Conservation (phyloP, 148 eudicot genomes). For the Euryodendron excelsum region DNA sequence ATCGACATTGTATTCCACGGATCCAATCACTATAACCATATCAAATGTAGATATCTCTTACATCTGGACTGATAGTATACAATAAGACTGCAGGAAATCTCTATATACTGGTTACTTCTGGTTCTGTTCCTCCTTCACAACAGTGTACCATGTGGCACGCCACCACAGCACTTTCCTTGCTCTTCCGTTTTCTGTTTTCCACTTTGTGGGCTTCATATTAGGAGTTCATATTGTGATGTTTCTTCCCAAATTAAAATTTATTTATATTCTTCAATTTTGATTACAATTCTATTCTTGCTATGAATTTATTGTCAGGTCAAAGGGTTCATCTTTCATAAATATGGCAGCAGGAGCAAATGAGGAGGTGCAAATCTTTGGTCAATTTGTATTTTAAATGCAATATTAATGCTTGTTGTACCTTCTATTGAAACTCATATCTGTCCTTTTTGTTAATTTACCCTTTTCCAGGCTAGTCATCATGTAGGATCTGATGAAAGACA, state of each 20-base stretch:
- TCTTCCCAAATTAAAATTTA: neutral
- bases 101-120: neutral
- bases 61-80: too few relatives aligned
- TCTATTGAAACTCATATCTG: neutral
- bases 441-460: constrained; percentile 5
- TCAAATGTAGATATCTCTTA: too few relatives aligned
- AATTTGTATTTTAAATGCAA: neutral
- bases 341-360: constrained; percentile 93
- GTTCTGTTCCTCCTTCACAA: neutral
- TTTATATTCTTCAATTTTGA: neutral
- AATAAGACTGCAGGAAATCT: too few relatives aligned
- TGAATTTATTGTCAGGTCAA: constrained; percentile 43
- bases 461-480: constrained; percentile 71
- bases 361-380: constrained; percentile 46
- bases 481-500: constrained; percentile 69
- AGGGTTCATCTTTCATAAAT: constrained; percentile 54
- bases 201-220: neutral
- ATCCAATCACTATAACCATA: too few relatives aligned
- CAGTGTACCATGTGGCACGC: neutral
- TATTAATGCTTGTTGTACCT: neutral
- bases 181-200: neutral
- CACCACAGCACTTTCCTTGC: neutral
- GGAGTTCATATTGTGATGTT: neutral
- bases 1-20: too few relatives aligned
- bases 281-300: neutral